A percentile compares a stretch with the other conserved stretches of the same genome.
These are phyloP conservation scores for Pseudocercospora macadamiae DNA, from an alignment of 2,329 filamentous ascomycete genomes.

Conservation along the genomic window DNA sequence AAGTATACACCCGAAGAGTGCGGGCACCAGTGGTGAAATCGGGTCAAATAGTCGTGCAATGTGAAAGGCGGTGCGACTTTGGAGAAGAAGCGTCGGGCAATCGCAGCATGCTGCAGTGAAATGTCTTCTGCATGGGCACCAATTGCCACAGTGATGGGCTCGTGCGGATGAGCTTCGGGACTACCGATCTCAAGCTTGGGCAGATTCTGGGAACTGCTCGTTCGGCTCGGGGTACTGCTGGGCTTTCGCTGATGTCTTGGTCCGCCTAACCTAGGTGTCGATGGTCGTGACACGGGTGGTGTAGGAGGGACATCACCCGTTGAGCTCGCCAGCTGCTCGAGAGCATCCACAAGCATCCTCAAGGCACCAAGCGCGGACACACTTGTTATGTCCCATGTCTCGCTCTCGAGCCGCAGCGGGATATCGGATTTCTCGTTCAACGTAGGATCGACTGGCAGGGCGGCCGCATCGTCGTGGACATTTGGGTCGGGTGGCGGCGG, in stretches of 20 bases:
- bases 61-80: slow-evolving; percentile 82
- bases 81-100: slow-evolving; percentile 91
- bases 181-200: slow-evolving; percentile 36
- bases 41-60: slow-evolving; percentile 80
- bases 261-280: slow-evolving; percentile 51
- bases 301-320: slow-evolving; percentile 81
- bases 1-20: slow-evolving; percentile 94
- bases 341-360: slow-evolving; percentile 69
- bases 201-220: slow-evolving; percentile 50
- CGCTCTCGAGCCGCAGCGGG: slow-evolving; percentile 35
- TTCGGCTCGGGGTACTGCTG: slow-evolving; percentile 44
- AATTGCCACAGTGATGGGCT: slow-evolving; percentile 50
- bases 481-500: slow-evolving; percentile 34
- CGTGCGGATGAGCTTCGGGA: slow-evolving; percentile 54
- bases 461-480: slow-evolving; percentile 28
- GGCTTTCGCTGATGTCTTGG: slow-evolving; percentile 37
- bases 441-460: slow-evolving; percentile 21
- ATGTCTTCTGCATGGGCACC: slow-evolving; percentile 72
- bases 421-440: slow-evolving; percentile 30
- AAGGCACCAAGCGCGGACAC: slow-evolving; percentile 75
- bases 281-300: slow-evolving; percentile 67
- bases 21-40: slow-evolving; percentile 87
- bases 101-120: slow-evolving; percentile 77
- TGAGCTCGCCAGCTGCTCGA: slow-evolving; percentile 65
- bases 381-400: slow-evolving; percentile 69